These are phyloP conservation scores for Naganishia liquefaciens DNA, from an alignment of 1,284 basidiomycete genomes.

Conservation along the genomic window DNA sequence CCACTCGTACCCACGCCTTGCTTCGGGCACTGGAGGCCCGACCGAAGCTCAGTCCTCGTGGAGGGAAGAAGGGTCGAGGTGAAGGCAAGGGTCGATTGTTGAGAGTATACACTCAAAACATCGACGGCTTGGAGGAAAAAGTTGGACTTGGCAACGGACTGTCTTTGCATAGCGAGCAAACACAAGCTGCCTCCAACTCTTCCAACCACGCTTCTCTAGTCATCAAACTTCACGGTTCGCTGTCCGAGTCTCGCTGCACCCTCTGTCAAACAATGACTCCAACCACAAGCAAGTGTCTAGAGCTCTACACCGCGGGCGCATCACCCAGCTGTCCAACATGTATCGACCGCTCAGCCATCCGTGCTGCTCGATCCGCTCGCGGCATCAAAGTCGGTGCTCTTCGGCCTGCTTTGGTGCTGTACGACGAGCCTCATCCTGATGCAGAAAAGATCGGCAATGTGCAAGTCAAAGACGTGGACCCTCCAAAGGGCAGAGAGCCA, in stretches of 20 bases:
- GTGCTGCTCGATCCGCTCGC: conserved; percentile 65
- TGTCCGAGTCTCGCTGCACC: conserved; percentile 78
- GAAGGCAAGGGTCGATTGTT: conserved; percentile 76
- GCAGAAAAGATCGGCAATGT: conserved; percentile 81
- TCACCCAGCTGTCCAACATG: conserved; percentile 84
- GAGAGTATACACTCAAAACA: conserved; percentile 92
- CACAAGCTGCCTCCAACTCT: conserved; percentile 70
- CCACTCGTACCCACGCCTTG: conserved; percentile 78
- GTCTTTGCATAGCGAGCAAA: conserved; percentile 51
- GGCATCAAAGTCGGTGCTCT: conserved; percentile 76
- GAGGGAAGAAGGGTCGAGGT: conserved; percentile 78
- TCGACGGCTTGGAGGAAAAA: conserved; percentile 83
- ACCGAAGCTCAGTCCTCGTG: conserved; percentile 82
- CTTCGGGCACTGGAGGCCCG: conserved; percentile 77
- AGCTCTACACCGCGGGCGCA: conserved; percentile 65
- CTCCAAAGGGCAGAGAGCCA: conserved; percentile 52
- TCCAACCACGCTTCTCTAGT: neutral
- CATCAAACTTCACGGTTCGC: conserved; percentile 59
- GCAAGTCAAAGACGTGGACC: conserved; percentile 64
- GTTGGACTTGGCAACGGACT: conserved; percentile 73
- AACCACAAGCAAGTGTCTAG: conserved; percentile 64
- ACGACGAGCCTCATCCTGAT: conserved; percentile 84
- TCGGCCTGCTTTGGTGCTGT: conserved; percentile 84
- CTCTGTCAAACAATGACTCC: conserved; percentile 74
- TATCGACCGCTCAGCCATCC: conserved; percentile 67